A percentile compares a stretch with the other conserved stretches of the same genome.
phyloP scores from a whole-genome alignment of 192 early-diverging fungal genomes.

The Mortierella claussenii region DNA sequence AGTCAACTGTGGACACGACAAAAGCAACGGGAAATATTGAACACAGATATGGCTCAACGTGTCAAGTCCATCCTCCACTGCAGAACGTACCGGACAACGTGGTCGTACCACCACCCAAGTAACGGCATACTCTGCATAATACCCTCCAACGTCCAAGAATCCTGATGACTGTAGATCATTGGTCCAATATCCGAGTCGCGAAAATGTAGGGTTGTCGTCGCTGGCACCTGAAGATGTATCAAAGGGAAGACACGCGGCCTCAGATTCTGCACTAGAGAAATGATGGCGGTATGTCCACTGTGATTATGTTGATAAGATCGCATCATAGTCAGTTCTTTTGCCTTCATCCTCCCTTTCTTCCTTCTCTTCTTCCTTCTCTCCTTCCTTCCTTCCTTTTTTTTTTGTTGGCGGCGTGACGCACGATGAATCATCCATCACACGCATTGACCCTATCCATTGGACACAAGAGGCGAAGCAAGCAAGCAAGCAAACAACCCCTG shows the following conservation, averaged over 20 bases:
- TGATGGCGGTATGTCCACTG: constrained; percentile 60
- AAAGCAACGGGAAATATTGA: not conserved
- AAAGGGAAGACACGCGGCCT: constrained; percentile 63
- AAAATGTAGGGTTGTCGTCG: constrained; percentile 60
- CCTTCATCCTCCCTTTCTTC: too few relatives aligned
- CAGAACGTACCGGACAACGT: constrained; percentile 55
- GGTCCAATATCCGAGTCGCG: constrained; percentile 53
- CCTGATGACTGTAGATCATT: constrained; percentile 66
- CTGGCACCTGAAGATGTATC: constrained; percentile 57
- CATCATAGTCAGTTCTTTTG: too few relatives aligned
- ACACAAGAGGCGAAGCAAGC: too few relatives aligned
- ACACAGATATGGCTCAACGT: not conserved
- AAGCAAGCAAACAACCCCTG: too few relatives aligned
- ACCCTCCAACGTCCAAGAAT: constrained; percentile 68
- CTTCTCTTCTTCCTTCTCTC: too few relatives aligned
- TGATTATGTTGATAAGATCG: not conserved
- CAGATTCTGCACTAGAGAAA: constrained; percentile 60
- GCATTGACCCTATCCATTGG: too few relatives aligned
- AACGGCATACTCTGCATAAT: constrained; percentile 63
- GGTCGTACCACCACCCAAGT: constrained; percentile 66
- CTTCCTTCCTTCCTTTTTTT: too few relatives aligned
- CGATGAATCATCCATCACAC: too few relatives aligned
- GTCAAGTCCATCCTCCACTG: not conserved
- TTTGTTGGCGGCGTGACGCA: too few relatives aligned
- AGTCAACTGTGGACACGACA: not conserved